Base-by-base conservation (phyloP, 148 eudicot genomes). In the Vaccinium myrtillus region DNA sequence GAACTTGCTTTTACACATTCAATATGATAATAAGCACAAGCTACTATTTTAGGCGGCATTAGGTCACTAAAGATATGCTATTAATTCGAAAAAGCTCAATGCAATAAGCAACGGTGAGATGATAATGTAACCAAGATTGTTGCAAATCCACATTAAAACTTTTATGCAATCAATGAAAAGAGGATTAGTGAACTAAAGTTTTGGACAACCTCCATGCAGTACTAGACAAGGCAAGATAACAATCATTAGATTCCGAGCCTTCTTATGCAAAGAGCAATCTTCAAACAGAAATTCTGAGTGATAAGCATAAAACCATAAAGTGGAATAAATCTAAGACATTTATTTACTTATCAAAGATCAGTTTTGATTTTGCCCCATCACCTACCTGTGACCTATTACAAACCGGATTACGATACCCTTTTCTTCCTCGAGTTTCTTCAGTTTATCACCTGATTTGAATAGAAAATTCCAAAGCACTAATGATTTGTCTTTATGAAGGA, bases 381-480 rank as follows among this genome's bases (percentile, higher is more conserved):
- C 70, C 53, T 81, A 94, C 98, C 98, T 94, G 91, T 95, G 98
- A 77, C 98, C 98, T 84, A 95, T 95, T 82, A 95, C 98, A 87
- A 95, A 95, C 86, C 94, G 92, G 89, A 94, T 86, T 58, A 95
- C 84, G 78, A 95, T 94, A 77, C 98, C 98, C 88, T 94, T 95
- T 83, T 94, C 98, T 89, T 94, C 94, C 90, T 95, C 98, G 54
- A 95, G 93, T 86, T 93, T 92, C 91, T 90, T 94, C 77, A 87
- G 82, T 82, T 94, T 92, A 67, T 92, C 98, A 83, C 98, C 98
- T 95, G 87, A 67, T 73, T 67, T 48, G 8, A 23, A 79, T 15
- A 70, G 46, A 81, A 67, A 53, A 81, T 67, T 67, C 51, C 12
- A 48, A 43, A 23, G 18, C 16, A 7, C 12, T 25, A 21, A 30